Evolutionary conservation across 225 moss, liverwort and hornwort genomes (phyloP).

Genomic region (Lunularia cruciata): DNA sequence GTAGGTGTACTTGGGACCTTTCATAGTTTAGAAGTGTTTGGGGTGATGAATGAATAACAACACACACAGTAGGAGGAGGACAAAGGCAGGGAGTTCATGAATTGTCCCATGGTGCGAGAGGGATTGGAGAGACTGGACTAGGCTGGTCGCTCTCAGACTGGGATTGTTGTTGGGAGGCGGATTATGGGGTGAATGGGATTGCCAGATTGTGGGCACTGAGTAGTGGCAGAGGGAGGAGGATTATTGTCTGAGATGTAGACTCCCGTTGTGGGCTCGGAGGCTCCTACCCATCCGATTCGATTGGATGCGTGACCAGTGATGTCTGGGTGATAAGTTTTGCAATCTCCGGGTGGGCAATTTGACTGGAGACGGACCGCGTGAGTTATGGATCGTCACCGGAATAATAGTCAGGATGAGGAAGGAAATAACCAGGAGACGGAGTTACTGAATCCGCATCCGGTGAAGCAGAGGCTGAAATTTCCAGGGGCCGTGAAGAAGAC

Average conservation of each 20-base stretch:
- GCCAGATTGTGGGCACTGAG: not conserved
- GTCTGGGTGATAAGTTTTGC: conserved; percentile 2
- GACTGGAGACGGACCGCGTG: not conserved
- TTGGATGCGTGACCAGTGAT: conserved; percentile 1
- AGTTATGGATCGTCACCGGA: conserved; percentile 24
- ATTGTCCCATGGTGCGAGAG: no score
- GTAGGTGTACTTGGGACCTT: no score
- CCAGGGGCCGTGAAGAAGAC: conserved; percentile 79
- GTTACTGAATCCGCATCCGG: not conserved
- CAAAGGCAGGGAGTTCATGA: not conserved
- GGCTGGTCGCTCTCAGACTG: not conserved
- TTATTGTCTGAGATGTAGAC: conserved; percentile 14
- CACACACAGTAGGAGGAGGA: no score
- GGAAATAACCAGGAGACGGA: conserved; percentile 25
- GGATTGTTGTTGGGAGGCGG: not conserved
- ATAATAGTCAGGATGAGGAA: not conserved
- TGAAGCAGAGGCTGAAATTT: conserved; percentile 36
- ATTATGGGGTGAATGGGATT: not conserved
- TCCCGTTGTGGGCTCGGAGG: conserved; percentile 7
- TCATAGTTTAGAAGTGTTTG: no score
- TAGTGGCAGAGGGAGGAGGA: not conserved
- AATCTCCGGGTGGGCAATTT: conserved; percentile 1
- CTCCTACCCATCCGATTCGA: not conserved
- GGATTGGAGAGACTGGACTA: no score
- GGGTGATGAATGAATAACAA: no score